phyloP scores from a whole-genome alignment of 441 rosid species.

The Rhodomyrtus psidioides region DNA sequence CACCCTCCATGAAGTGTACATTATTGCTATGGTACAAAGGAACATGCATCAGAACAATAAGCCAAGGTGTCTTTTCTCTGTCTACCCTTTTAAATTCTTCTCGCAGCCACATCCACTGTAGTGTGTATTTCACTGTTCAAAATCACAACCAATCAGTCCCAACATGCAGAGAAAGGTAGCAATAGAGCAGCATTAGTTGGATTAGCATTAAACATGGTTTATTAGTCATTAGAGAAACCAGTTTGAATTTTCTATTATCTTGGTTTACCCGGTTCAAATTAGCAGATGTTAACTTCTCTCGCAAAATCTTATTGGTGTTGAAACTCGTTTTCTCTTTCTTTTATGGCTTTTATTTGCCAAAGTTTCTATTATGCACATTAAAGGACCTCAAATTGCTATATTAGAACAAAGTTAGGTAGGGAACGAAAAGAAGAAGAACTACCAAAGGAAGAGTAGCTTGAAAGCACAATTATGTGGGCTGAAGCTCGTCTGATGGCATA shows the following conservation, averaged over 20 bases:
- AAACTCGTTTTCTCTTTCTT: neutral
- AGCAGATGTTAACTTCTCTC: neutral
- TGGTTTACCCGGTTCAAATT: neutral
- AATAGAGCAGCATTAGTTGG: neutral
- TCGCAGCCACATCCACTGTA: constrained; percentile 50
- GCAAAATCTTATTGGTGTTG: neutral
- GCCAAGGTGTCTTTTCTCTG: constrained; percentile 75
- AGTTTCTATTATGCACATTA: neutral
- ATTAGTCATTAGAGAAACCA: neutral
- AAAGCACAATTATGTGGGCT: constrained; percentile 62
- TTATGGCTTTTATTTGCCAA: neutral
- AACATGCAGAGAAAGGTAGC: neutral
- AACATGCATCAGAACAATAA: constrained; percentile 64
- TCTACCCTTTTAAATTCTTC: constrained; percentile 51
- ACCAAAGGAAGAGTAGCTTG: constrained; percentile 80
- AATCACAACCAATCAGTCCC: constrained; percentile 2
- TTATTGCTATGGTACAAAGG: constrained; percentile 58
- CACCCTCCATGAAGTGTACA: constrained; percentile 75
- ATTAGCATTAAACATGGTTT: neutral
- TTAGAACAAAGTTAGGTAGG: neutral
- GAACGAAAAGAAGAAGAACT: constrained; percentile 7
- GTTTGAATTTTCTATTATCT: neutral
- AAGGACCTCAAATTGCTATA: neutral
- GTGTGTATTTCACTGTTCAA: constrained; percentile 58
- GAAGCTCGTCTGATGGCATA: constrained; percentile 68